Base-by-base conservation (phyloP, 2,329 filamentous ascomycete species). In the Albophoma yamanashiensis region DNA sequence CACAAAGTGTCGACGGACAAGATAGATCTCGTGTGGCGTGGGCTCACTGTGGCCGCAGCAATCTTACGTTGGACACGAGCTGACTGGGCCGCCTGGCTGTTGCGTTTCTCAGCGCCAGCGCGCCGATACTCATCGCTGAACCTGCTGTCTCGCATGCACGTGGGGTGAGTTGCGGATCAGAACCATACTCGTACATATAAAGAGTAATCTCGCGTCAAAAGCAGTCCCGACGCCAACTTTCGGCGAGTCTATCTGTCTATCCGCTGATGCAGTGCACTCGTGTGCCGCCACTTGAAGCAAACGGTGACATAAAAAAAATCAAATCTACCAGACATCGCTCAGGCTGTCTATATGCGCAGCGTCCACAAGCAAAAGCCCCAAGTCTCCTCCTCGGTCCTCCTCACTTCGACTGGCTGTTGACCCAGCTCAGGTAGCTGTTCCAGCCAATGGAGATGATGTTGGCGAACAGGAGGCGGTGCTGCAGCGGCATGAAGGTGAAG, bases 401-500 rank as follows among this genome's bases (percentile, higher is more conserved):
- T 57, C 27, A 43, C 40, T 34, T 34, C 8, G 58, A 73, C 63
- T 75, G 70, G 69, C 78, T 82, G 73, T 86, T 87, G 58, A 85
- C 72, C 72, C 77, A 83, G 72, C 84, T 87, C 66, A 87, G 71
- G 68, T 86, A 87, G 64, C 80, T 83, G 73, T 87, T 87, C 84
- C 84, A 87, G 63, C 83, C 83, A 64, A 84, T 81, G 59, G 79
- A 89, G 59, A 96, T 80, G 57, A 95, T 73, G 69, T 97, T 97
- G 67, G 96, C 92, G 63, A 96, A 87, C 67, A 96, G 77, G 50
- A 97, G 84, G 61, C 92, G 83, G 75, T 93, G 86, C 70, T 95
- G 84, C 63, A 95, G 78, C 56, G 92, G 92, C 64, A 96, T 83
- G 64, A 94, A 82, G 69, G 89, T 88, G 77, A 97, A 97, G 79